Evolutionary conservation across 176 grass and related monocot genomes (phyloP), one percentile per base, ranked within the genome.

Genomic region (Echinochloa phyllopogon): DNA sequence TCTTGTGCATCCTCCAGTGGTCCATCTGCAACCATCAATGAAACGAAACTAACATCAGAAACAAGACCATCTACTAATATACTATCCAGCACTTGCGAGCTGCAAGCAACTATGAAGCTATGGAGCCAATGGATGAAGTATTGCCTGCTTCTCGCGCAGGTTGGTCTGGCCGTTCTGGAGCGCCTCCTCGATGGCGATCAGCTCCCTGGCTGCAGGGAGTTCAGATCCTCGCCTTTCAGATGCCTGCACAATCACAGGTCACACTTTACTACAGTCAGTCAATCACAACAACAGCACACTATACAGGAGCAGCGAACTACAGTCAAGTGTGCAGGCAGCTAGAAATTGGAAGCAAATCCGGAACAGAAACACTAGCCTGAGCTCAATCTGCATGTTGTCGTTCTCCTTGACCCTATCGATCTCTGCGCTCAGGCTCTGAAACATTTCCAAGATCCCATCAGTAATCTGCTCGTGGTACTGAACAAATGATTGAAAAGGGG

Each of bases 321-420:
- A 70, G 10, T 38, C 59, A 49, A 77, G 58, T 6, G 15, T 60
- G 13, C 4, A 51, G 5, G 47, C 74, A 15, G 21, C 40, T 68
- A 55, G 14, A 27, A 79, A 27, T 29, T 33, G 60, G 60, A 3
- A 39, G 12, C 7, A 59, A 87, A 36, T 24, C 21, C 68, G 29
- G 12, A 81, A 58, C 29, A 23, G 63, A 71, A 77, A 70, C 20
- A 78, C 93, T 87, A 51, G 55, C 96, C 96, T 99, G 79, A 96
- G 88, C 90, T 96, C 89, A 48, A 96, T 94, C 91, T 99, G 96
- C 96, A 96, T 99, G 86, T 88, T 96, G 65, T 99, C 96, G 51
- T 94, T 99, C 89, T 99, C 96, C 85, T 92, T 99, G 55, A 99
- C 66, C 49, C 93, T 86, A 43, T 96, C 93, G 52, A 99, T 96